phyloP scores from a whole-genome alignment of 1,139 yeast genomes.

The Hyphopichia wangnamkhiaoensis region DNA sequence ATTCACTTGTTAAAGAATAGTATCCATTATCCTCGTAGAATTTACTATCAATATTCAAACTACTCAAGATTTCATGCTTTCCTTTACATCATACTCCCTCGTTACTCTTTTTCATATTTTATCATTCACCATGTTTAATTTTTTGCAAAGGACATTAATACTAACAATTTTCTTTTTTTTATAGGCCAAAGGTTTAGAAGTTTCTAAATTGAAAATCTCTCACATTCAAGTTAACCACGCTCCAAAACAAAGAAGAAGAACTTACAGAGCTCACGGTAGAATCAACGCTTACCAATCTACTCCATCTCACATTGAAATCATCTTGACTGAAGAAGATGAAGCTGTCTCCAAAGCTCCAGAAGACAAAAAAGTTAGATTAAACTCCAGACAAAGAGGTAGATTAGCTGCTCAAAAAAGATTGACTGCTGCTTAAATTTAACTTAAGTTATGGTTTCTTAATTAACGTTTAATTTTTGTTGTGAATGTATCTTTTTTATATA shows the following conservation, averaged over 20 bases:
- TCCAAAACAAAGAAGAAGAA: conserved; percentile 99
- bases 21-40: not conserved
- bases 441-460: not conserved
- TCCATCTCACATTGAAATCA: conserved; percentile 98
- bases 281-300: conserved; percentile 97
- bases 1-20: no score
- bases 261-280: conserved; percentile 99
- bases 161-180: conserved; percentile 10
- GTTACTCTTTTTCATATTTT: no score
- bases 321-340: conserved; percentile 94
- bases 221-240: conserved; percentile 99
- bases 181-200: conserved; percentile 92
- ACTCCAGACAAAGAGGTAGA: conserved; percentile 93
- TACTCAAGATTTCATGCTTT: no score
- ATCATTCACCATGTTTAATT: no score
- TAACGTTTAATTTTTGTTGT: conserved; percentile 4
- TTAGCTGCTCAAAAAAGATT: conserved; percentile 76
- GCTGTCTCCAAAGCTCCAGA: conserved; percentile 92
- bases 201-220: conserved; percentile 87
- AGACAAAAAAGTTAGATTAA: conserved; percentile 74
- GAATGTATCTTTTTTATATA: conserved; percentile 3
- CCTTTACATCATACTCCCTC: no score
- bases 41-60: not conserved
- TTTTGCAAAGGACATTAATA: conserved; percentile 7
- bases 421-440: conserved; percentile 30